Conservation (phyloP, 352 stramenopile species). For the Pythium rishiriense region DNA sequence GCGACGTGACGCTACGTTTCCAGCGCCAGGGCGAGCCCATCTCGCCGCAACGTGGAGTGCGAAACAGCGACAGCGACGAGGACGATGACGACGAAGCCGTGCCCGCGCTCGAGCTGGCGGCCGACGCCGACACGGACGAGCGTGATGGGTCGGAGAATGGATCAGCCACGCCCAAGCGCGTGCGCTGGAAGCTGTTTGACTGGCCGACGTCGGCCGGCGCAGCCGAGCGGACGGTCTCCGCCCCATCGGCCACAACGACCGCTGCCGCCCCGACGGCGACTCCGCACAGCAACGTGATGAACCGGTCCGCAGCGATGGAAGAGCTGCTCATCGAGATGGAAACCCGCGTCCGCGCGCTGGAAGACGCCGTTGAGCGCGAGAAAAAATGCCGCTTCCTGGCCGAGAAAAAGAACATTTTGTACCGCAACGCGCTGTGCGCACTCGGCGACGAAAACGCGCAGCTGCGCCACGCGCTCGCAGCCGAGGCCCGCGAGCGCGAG, state of each 20-base stretch:
- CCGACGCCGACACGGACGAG: background rate
- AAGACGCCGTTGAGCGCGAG: slow-evolving; percentile 52
- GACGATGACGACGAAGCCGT: slow-evolving; percentile 1
- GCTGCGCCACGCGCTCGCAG: slow-evolving; percentile 42
- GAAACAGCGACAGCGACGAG: background rate
- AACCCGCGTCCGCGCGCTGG: slow-evolving; percentile 31
- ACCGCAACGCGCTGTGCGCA: slow-evolving; percentile 61
- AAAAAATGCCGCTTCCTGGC: slow-evolving; percentile 72
- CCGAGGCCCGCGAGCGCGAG: slow-evolving; percentile 20
- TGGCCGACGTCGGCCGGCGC: slow-evolving; percentile 1
- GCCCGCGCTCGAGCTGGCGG: background rate
- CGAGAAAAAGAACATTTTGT: slow-evolving; percentile 76
- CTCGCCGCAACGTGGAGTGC: background rate
- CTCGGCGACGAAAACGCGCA: slow-evolving; percentile 57
- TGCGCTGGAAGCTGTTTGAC: slow-evolving; percentile 30
- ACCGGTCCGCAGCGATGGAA: slow-evolving; percentile 15
- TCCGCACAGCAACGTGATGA: slow-evolving; percentile 17
- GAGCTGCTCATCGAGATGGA: slow-evolving; percentile 35
- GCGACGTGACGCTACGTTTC: slow-evolving; percentile 50
- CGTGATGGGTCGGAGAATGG: background rate
- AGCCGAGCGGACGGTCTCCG: too few relatives aligned
- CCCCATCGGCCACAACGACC: background rate
- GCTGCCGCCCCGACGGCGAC: background rate
- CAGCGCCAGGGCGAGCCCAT: slow-evolving; percentile 16
- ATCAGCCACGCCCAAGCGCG: background rate